Evolutionary conservation across 192 early-diverging fungal genomes (phyloP), one percentile per base, ranked within the genome.

Genomic region (Backusella tuberculispora): DNA sequence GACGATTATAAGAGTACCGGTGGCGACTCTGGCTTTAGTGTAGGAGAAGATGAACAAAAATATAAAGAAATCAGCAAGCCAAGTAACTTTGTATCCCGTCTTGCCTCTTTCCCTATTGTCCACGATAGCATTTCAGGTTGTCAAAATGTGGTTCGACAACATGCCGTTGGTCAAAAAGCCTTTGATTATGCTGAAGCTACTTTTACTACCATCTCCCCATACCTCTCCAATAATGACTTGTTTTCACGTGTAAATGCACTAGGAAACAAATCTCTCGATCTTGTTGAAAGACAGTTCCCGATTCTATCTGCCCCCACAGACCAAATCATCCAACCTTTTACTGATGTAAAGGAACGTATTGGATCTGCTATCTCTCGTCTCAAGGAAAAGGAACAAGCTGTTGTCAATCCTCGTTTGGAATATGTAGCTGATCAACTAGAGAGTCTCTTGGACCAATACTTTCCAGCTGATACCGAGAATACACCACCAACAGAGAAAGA

Each of bases 221-320:
- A 43, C 66, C 53, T 41, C 42, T 40, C 66, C 17, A 43, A 10
- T 43, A 13, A 41, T 63, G 19, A 44, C 17, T 42, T 76, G 9
- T 34, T 70, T 15, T 63, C 68, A 38, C 75, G 44, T n/a, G 75
- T 71, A 5, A 76, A 76, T 65, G 12, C 60, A 8, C 42, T 76
- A 48, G 75, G 75, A 40, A 71, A 71, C 24, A 44, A 46, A 3
- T 71, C 69, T 34, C 46, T 76, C 29, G 75, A 76, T 50, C 46
- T 60, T 41, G 50, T 76, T 37, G 68, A 71, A 34, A 71, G 45
- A n/a, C 69, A 41, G 5, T 70, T 76, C 19, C 75, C 75, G 4
- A 48, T 71, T 19, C 29, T 76, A 2, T 64, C 68, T 48, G 50
- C 69, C 21, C 75, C 75, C 26, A 76, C 75, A 9, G n/a, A 76